Base-by-base conservation (phyloP, 2,329 filamentous ascomycete species). In the Sphaerulina musiva region DNA sequence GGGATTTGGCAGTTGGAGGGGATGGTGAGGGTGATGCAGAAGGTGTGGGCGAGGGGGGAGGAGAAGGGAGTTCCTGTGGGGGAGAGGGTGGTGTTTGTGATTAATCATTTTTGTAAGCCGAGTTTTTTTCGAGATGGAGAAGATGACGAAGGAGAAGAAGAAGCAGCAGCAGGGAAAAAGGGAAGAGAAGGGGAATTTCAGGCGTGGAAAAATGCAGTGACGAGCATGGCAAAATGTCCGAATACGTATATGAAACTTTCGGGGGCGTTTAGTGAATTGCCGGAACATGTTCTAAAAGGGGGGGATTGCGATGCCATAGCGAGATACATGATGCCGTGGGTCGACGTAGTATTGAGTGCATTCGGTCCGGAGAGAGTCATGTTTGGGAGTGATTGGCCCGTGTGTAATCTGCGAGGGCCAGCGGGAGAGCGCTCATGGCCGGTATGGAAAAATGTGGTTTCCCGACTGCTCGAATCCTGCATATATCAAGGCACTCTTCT, bases 311-410 rank as follows among this genome's bases (percentile, higher is more conserved):
- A 61, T 53, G 77, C 80, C 36, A 79, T 89, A 53, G 83, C 88
- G 60, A 74, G 79, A 57, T 78, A 78, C 40, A 76, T 87, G 17
- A 76, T 79, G 55, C 84, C 85, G 23, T 95, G 88, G 85, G 79
- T 89, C 2, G 80, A 83, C 56, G 80, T 85, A 49, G 74, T 91
- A 0, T 80, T 95, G 49, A 79, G 83, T 29, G 79, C 80, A 1
- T 96, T 95, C 66, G 84, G 86, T 1, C 73, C 86, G 0, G 68
- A 75, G 20, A 79, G 89, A 59, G 79, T 93, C 67, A 90, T 97
- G 85, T 96, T 93, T 70, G 91, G 86, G 23, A 91, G 86, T 60
- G 90, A 96, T 70, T 97, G 92, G 92, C 91, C 92, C 2, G 85
- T 96, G 0, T 95, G 89, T 72, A 91, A 89, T 58, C 74, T 89